Conservation (phyloP, 73 alveolate species). For the Urostyla sp. region DNA sequence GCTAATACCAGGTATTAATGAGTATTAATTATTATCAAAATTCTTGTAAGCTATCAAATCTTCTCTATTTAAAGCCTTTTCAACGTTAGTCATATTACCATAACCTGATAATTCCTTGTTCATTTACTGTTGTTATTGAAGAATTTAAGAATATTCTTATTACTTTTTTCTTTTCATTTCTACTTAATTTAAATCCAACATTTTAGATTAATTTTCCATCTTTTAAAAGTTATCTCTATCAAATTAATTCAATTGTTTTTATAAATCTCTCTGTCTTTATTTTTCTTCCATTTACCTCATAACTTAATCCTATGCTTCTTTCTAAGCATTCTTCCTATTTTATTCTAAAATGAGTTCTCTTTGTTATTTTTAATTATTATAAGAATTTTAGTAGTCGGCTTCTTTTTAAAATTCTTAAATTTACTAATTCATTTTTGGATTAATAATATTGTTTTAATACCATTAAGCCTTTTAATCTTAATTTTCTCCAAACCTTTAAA, state of each 20-base stretch:
- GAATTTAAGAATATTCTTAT: constrained; percentile 34
- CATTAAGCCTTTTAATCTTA: neutral
- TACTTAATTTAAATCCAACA: neutral
- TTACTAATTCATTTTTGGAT: neutral
- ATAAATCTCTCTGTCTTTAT: neutral
- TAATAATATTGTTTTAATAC: neutral
- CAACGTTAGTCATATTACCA: constrained; percentile 71
- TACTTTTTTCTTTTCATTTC: constrained; percentile 7
- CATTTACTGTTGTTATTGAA: constrained; percentile 34
- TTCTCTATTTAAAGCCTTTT: constrained; percentile 55
- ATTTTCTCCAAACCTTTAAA: constrained; percentile 7
- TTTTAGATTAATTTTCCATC: neutral
- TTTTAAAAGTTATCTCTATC: neutral
- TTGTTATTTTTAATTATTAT: neutral
- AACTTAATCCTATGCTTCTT: constrained; percentile 11
- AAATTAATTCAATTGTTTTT: constrained; percentile 3
- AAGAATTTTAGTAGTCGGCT: neutral
- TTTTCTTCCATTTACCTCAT: constrained; percentile 19
- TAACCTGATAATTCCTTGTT: constrained; percentile 49
- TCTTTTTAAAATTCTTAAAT: neutral
- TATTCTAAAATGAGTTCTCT: neutral
- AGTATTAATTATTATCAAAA: constrained; percentile 48
- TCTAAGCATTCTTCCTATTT: neutral
- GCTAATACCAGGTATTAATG: constrained; percentile 65
- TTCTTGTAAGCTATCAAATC: constrained; percentile 64